Evolutionary conservation across 371 early-diverging fungal species (phyloP).

Genomic region (Mucor saturninus): DNA sequence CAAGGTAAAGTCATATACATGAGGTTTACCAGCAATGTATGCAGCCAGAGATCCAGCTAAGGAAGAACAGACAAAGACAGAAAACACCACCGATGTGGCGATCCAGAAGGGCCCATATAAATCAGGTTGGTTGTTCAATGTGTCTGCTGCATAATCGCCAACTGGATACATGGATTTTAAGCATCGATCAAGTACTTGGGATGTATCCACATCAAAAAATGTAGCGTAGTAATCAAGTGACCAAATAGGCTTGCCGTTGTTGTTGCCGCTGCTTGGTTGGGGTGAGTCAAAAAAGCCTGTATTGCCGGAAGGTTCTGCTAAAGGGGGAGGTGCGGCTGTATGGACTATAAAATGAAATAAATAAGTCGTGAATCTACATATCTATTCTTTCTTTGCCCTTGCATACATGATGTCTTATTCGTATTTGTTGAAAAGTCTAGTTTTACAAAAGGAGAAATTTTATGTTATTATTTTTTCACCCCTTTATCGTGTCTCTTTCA

Average conservation of each 20-base stretch:
- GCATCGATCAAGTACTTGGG: conserved; percentile 60
- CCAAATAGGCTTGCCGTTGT: conserved; percentile 64
- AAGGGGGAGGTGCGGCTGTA: conserved; percentile 21
- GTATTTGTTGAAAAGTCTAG: conserved; percentile 2
- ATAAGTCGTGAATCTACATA: not conserved
- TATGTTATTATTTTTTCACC: not conserved
- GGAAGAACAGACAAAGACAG: conserved; percentile 88
- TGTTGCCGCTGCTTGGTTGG: conserved; percentile 38
- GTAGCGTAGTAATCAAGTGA: conserved; percentile 85
- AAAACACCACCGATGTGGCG: conserved; percentile 90
- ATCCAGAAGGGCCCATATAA: conserved; percentile 91
- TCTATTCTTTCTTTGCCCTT: not conserved
- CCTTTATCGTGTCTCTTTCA: not conserved
- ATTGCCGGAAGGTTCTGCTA: conserved; percentile 17
- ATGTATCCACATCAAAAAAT: conserved; percentile 91
- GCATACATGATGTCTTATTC: conserved; percentile 1
- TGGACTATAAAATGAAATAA: not conserved
- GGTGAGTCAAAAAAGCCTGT: conserved; percentile 46
- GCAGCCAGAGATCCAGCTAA: conserved; percentile 84
- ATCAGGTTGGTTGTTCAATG: conserved; percentile 53
- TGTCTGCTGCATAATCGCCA: conserved; percentile 52
- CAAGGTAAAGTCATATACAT: conserved; percentile 79
- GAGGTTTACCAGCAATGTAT: conserved; percentile 56
- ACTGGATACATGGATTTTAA: conserved; percentile 55
- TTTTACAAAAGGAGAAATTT: too few relatives aligned